Evolutionary conservation across 108 stramenopile genomes (phyloP).

Genomic region (Pseudonitzschia multistriata): DNA sequence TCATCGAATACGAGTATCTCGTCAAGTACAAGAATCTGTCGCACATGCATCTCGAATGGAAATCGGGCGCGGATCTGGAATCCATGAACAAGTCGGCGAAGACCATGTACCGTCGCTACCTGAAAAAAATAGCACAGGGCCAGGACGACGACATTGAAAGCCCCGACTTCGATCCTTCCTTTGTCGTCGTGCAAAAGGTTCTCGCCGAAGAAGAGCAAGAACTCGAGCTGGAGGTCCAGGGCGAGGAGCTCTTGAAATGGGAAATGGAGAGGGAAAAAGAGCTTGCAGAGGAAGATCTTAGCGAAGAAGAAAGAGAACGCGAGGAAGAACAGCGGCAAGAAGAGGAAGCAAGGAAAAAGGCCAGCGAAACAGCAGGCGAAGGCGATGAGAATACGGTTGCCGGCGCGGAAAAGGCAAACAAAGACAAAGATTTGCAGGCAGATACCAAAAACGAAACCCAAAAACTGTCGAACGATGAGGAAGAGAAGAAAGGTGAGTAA

Average conservation of each 20-base stretch:
- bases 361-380: slow-evolving; percentile 3
- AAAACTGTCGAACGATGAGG: background rate
- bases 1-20: slow-evolving; percentile 92
- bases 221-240: slow-evolving; percentile 70
- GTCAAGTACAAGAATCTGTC: slow-evolving; percentile 94
- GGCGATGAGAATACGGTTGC: slow-evolving; percentile 25
- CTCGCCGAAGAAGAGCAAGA: slow-evolving; percentile 87
- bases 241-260: slow-evolving; percentile 81
- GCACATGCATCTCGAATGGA: slow-evolving; percentile 90
- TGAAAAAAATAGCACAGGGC: slow-evolving; percentile 81
- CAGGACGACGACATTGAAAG: slow-evolving; percentile 81
- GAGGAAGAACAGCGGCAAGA: slow-evolving; percentile 21
- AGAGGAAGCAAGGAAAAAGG: slow-evolving; percentile 27
- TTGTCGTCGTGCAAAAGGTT: slow-evolving; percentile 76
- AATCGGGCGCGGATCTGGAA: slow-evolving; percentile 80
- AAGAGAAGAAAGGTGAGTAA: slow-evolving; percentile 31
- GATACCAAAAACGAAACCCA: background rate
- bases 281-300: slow-evolving; percentile 47
- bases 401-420: slow-evolving; percentile 16
- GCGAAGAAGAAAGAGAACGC: slow-evolving; percentile 29
- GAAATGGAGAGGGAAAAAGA: slow-evolving; percentile 78
- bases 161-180: slow-evolving; percentile 83
- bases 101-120: slow-evolving; percentile 77
- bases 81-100: slow-evolving; percentile 86
- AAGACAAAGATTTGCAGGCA: background rate